Base-by-base conservation (phyloP, 1,284 basidiomycete genomes). In the Apiotrichum veenhuisii region DNA sequence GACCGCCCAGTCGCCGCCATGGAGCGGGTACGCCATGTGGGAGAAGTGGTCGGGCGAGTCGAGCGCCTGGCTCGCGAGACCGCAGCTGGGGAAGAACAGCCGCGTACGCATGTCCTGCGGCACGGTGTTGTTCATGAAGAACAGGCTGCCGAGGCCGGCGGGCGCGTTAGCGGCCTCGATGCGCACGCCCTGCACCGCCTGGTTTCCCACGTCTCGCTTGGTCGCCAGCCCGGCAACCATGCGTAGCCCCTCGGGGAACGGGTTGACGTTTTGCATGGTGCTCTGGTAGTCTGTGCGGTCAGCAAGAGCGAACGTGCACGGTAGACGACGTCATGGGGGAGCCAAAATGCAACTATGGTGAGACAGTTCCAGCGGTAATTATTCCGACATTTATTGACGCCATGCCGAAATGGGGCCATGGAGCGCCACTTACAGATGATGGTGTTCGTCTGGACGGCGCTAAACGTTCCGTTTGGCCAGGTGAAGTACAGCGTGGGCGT, bases 21-120 rank as follows among this genome's bases (percentile, higher is more conserved):
- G 54, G 68, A 70, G 18, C 59, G 71, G 67, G 44, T 46, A 80
- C 1, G 78, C 71, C 66, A 79, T 75, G 68, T 78, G 75, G 3
- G 66, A 70, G 51, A 65, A 61, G 67, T 80, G 78, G 49, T 80
- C 76, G 4, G 70, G 36, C 8, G 75, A 76, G 58, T 79, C 77
- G 54, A 80, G 70, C 25, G 50, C 49, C 17, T 65, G 64, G 52
- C 59, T 52, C 1, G 68, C 68, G 11, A 67, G 50, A 20, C 70
- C 70, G 47, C 69, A 71, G 52, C 64, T 65, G 25, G 72, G 72
- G 64, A 71, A 74, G 62, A 57, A 74, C 40, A 49, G 43, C 7
- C 38, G 33, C 18, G 41, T 49, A 30, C 44, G 26, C 7, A 46
- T 20, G 9, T 46, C 44, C 18, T 7, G n/a, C 2, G 44, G 44